Evolutionary conservation across 2,329 filamentous ascomycete species (phyloP).

Genomic region (Diaporthe eres): DNA sequence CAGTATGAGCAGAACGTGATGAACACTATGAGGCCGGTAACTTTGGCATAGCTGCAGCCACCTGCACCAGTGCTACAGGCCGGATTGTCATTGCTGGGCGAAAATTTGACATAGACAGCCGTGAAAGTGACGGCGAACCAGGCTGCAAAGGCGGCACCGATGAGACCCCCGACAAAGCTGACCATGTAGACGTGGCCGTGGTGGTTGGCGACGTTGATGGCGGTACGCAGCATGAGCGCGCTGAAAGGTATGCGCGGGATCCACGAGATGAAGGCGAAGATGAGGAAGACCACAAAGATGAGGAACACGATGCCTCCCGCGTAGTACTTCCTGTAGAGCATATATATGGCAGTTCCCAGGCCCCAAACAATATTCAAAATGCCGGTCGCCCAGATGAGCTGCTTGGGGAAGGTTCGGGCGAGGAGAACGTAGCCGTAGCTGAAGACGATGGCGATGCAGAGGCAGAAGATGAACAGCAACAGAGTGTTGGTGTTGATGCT

Average conservation of each 20-base stretch:
- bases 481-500: slow-evolving; percentile 86
- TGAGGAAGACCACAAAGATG: slow-evolving; percentile 83
- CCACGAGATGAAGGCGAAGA: slow-evolving; percentile 90
- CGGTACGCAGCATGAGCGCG: slow-evolving; percentile 88
- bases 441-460: slow-evolving; percentile 80
- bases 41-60: slow-evolving; percentile 80
- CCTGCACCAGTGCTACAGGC: slow-evolving; percentile 67
- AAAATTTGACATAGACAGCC: slow-evolving; percentile 86
- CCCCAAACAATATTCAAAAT: slow-evolving; percentile 89
- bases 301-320: slow-evolving; percentile 90
- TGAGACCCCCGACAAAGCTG: slow-evolving; percentile 84
- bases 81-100: slow-evolving; percentile 71
- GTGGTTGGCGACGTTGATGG: slow-evolving; percentile 86
- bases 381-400: slow-evolving; percentile 93
- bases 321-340: slow-evolving; percentile 82
- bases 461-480: slow-evolving; percentile 84
- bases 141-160: slow-evolving; percentile 81
- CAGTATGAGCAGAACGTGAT: slow-evolving; percentile 94
- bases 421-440: slow-evolving; percentile 83
- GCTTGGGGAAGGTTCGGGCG: slow-evolving; percentile 84
- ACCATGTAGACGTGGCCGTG: slow-evolving; percentile 91
- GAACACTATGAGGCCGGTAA: slow-evolving; percentile 88
- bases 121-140: slow-evolving; percentile 92
- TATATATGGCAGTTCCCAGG: slow-evolving; percentile 89
- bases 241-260: slow-evolving; percentile 92